Base-by-base conservation (phyloP, 805 yeast genomes). In the Saccharomycopsis microspora region DNA sequence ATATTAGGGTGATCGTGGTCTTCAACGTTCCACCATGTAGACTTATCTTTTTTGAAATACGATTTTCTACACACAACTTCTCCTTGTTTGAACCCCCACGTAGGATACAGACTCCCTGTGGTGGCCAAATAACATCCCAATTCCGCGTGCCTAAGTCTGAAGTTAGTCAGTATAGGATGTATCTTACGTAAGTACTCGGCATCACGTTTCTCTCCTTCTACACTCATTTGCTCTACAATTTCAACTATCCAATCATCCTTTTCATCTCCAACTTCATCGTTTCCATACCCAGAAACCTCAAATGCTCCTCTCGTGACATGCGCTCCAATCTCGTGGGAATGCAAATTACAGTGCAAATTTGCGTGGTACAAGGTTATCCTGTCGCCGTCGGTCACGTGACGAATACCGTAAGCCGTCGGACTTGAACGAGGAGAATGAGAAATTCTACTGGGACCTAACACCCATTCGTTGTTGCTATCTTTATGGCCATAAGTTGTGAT, bases 161-260 rank as follows among this genome's bases (percentile, higher is more conserved):
- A 80, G 45, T 78, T 74, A 3, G 90, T 75, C 1, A 89, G 80
- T 46, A 85, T 65, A n/a, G 93, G 89, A 60, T 85, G 95, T 6
- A 85, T 41, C 51, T 72, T 71, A 4, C 64, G 56, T 19, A 19
- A 19, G 19, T 19, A 19, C 19, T 19, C 19, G 19, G 19, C 19
- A 19, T 19, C 19, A 41, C 72, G 72, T 5, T 63, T n/a, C 60
- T 43, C 43, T 46, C 55, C 66, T n/a, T 32, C 32, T 4, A 35
- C 40, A 33, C 30, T 9, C 3, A 47, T 56, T 60, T 84, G 90
- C 42, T 76, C 76, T 48, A 78, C 84, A 55, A 93, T 72, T 66
- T 90, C 96, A 41, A 90, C 69, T 37, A 82, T 67, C 98, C 98
- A 93, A 64, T 93, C 82, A 61, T 89, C 97, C 59, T 85, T 84